Percentiles rank a stretch among this genome's conserved stretches.
phyloP scores from a whole-genome alignment of 1,284 basidiomycete species.

The Fistulina hepatica region DNA sequence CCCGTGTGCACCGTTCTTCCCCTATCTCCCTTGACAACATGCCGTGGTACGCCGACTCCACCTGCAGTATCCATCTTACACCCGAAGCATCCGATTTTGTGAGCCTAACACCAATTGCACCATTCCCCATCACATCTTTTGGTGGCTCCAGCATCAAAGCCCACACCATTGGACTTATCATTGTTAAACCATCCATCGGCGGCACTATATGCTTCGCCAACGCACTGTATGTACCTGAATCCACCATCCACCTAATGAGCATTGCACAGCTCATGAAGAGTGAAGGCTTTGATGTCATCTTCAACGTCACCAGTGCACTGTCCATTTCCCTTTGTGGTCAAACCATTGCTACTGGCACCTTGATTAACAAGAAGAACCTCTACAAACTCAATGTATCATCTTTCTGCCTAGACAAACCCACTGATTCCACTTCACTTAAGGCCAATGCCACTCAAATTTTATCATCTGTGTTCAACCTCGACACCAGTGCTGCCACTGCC shows the following conservation, averaged over 20 bases:
- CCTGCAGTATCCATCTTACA: constrained; percentile 11
- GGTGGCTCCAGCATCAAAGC: constrained; percentile 10
- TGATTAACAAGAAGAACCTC: constrained; percentile 1
- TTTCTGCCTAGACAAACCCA: not conserved
- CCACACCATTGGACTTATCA: constrained; percentile 6
- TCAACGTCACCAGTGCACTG: not conserved
- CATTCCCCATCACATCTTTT: constrained; percentile 8
- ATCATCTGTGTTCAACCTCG: too few species aligned
- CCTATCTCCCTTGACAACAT: too few species aligned
- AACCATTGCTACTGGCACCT: constrained; percentile 1
- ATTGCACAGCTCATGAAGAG: not conserved
- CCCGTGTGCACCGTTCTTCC: too few species aligned
- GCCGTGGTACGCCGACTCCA: constrained; percentile 9
- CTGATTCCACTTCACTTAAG: not conserved
- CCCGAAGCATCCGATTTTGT: constrained; percentile 8
- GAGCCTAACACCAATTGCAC: constrained; percentile 1
- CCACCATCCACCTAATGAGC: constrained; percentile 1
- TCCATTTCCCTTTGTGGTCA: too few species aligned
- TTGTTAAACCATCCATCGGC: not conserved
- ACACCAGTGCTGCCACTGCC: too few species aligned
- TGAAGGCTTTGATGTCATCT: not conserved
- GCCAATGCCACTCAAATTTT: not conserved
- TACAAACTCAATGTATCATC: too few species aligned
- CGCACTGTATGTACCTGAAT: constrained; percentile 3
- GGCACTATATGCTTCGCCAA: not conserved